Conservation (phyloP, 768 basidiomycete genomes). For the Asterophora lycoperdoides region DNA sequence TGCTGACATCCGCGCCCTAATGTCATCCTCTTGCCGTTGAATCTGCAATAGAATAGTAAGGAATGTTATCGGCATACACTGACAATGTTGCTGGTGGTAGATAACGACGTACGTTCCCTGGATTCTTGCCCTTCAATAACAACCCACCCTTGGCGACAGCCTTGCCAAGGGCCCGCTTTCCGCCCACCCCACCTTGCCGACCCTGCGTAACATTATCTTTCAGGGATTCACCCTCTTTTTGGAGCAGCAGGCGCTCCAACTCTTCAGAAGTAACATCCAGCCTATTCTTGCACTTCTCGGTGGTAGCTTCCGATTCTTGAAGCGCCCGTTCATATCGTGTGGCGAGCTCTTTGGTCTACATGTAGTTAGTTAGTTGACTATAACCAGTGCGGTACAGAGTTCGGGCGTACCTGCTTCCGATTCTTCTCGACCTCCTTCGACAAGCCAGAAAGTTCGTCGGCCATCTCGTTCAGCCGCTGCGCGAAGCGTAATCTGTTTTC, state of each 20-base stretch:
- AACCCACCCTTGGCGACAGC: conserved; percentile 89
- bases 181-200: conserved; percentile 54
- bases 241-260: conserved; percentile 83
- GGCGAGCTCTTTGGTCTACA: conserved; percentile 87
- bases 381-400: not conserved
- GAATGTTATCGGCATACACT: conserved; percentile 1
- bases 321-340: conserved; percentile 82
- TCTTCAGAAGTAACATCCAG: conserved; percentile 92
- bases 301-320: conserved; percentile 79
- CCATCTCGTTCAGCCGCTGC: conserved; percentile 89
- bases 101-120: conserved; percentile 60
- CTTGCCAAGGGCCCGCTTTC: conserved; percentile 84
- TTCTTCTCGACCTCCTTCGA: conserved; percentile 93
- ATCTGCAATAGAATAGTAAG: conserved; percentile 44
- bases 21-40: conserved; percentile 92
- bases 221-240: conserved; percentile 92
- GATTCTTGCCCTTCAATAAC: conserved; percentile 88
- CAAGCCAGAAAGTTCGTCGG: conserved; percentile 83
- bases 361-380: not conserved
- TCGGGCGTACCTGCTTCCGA: conserved; percentile 67
- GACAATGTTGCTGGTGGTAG: not conserved
- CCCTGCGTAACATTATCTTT: conserved; percentile 75
- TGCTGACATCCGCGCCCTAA: conserved; percentile 76
- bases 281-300: conserved; percentile 85
- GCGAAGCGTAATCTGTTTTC: conserved; percentile 87